Conservation (phyloP, 208 protist species). For the Acanthamoeba castellanii region DNA sequence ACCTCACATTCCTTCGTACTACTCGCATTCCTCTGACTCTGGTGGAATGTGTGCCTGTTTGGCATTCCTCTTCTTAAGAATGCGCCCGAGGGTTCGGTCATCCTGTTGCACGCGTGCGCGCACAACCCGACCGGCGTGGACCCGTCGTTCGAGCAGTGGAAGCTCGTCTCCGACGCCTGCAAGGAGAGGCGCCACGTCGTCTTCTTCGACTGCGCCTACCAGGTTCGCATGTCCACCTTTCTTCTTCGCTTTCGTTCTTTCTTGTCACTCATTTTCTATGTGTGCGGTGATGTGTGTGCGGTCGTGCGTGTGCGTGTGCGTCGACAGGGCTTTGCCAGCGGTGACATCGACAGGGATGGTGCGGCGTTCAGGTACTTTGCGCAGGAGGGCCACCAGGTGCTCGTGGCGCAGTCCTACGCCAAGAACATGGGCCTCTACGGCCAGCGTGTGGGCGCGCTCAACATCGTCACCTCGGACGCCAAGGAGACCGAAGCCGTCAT, state of each 20-base stretch:
- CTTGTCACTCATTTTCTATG: too few species aligned
- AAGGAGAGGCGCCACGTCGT: constrained; percentile 89
- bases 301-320: too few species aligned
- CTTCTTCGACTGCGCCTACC: constrained; percentile 96
- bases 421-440: constrained; percentile 99
- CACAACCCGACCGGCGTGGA: constrained; percentile 99
- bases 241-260: too few species aligned
- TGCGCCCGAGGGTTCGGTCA: constrained; percentile 91
- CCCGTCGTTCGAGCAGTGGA: constrained; percentile 96
- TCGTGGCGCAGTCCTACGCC: constrained; percentile 94
- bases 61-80: constrained; percentile 73
- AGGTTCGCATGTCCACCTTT: neutral
- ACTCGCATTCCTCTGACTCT: neutral
- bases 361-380: constrained; percentile 43
- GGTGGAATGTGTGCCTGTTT: neutral
- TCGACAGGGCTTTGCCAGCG: constrained; percentile 93
- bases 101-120: constrained; percentile 98
- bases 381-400: constrained; percentile 47
- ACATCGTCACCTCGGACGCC: constrained; percentile 45
- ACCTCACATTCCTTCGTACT: neutral
- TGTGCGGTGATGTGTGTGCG: neutral
- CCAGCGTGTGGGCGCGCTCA: constrained; percentile 66
- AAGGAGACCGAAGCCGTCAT: constrained; percentile 68
- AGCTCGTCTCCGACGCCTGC: constrained; percentile 90
- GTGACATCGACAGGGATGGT: constrained; percentile 94